Base-by-base conservation (phyloP, 768 basidiomycete genomes). In the Boletus rubescentipes region DNA sequence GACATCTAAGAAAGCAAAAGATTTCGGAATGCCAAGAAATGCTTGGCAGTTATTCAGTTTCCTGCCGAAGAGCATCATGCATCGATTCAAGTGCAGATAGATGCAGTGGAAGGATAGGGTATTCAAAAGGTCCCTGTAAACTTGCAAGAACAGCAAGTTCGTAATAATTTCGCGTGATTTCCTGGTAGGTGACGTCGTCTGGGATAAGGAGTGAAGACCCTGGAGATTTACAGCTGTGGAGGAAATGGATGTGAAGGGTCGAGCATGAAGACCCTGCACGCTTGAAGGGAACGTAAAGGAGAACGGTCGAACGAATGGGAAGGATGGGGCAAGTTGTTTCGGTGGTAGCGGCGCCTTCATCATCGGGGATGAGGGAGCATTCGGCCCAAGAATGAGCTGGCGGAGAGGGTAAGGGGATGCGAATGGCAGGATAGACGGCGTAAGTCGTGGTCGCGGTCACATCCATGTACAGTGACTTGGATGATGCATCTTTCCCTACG, bases 21-120 rank as follows among this genome's bases (percentile, higher is more conserved):
- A 30, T 34, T 12, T 15, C 3, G 6, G 38, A 49, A 48, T 20
- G 11, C 35, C 29, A 36, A 53, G n/a, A 38, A 56, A n/a, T 14
- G n/a, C 12, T 18, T 14, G 12, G 23, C 30, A 23, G 45, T 15
- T 61, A 72, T 29, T 66, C 62, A 9, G 46, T 10, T 47, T 69
- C 69, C 38, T 70, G 70, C 37, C 60, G 61, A n/a, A 78, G 64
- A 5, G 74, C 73, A 30, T 66, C 63, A 16, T 70, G 68, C 82
- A 90, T 87, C 18, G 76, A 75, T 53, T 89, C 83, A 23, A 89
- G 75, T 15, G 88, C 87, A 30, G 83, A 85, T 34, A 92, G 75
- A 63, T 93, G 90, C 64, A 87, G 82, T 12, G 90, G 36, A 40
- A 93, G 67, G 36, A 75, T 72, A 10, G 81, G 75, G 61, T 81